phyloP scores from a whole-genome alignment of 108 stramenopile species.

The Nitzschia sp. region DNA sequence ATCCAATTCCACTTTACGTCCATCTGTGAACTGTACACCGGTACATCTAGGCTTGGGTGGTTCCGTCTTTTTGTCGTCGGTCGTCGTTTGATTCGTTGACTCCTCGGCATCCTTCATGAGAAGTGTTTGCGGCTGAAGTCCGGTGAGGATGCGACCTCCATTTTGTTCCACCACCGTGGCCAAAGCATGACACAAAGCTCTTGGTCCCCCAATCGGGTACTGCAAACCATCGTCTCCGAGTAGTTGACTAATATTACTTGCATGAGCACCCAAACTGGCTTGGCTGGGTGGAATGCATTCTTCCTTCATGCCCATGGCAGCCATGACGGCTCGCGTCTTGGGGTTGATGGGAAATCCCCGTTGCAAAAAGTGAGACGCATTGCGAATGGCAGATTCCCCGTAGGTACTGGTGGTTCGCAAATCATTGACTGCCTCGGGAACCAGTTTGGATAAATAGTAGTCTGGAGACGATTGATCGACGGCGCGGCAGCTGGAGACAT shows the following conservation, averaged over 20 bases:
- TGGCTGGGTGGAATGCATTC: slow-evolving; percentile 76
- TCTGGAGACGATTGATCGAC: slow-evolving; percentile 62
- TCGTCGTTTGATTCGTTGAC: not conserved
- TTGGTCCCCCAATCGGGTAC: slow-evolving; percentile 85
- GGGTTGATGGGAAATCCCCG: slow-evolving; percentile 72
- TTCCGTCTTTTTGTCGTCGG: not conserved
- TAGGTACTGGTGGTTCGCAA: slow-evolving; percentile 42
- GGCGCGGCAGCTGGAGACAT: slow-evolving; percentile 53
- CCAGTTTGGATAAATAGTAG: slow-evolving; percentile 74
- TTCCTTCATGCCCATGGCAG: slow-evolving; percentile 78
- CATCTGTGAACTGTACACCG: slow-evolving; percentile 54
- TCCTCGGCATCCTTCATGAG: slow-evolving; percentile 47
- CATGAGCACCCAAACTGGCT: slow-evolving; percentile 84
- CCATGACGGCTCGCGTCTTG: slow-evolving; percentile 76
- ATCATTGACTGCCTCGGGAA: slow-evolving; percentile 44
- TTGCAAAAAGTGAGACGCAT: slow-evolving; percentile 68
- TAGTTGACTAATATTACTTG: slow-evolving; percentile 65
- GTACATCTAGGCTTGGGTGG: slow-evolving; percentile 55
- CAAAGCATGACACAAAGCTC: slow-evolving; percentile 80
- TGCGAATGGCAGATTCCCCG: slow-evolving; percentile 57
- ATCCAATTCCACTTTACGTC: slow-evolving; percentile 30
- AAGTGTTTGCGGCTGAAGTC: slow-evolving; percentile 57
- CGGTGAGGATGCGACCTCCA: slow-evolving; percentile 70
- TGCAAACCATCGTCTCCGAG: slow-evolving; percentile 73
- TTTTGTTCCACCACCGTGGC: slow-evolving; percentile 72